Percentiles rank a stretch among this genome's conserved stretches.
Evolutionary conservation across 2,329 filamentous ascomycete species (phyloP).

Genomic region (Dothistroma septosporum): DNA sequence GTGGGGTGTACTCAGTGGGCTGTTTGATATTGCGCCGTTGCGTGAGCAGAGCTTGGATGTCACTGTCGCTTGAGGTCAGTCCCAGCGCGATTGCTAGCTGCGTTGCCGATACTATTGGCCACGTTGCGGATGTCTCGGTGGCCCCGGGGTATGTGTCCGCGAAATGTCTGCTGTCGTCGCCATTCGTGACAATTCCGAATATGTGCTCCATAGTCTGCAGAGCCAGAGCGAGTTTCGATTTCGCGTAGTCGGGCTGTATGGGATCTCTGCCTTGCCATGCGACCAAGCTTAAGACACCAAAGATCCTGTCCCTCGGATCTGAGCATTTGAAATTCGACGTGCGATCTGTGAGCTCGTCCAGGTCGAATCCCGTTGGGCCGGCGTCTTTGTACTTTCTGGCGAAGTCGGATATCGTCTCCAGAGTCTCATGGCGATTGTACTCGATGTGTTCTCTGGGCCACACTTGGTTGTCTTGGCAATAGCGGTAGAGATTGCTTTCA

Average conservation of each 20-base stretch:
- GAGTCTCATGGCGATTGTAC: background rate
- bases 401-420: background rate
- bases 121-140: background rate
- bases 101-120: background rate
- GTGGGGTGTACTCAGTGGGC: background rate
- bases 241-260: background rate
- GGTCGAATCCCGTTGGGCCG: background rate
- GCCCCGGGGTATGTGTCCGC: background rate
- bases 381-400: background rate
- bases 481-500: background rate
- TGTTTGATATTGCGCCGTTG: background rate
- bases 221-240: background rate
- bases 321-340: background rate
- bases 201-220: background rate
- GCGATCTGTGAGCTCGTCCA: background rate
- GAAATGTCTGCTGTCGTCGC: too few species aligned
- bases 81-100: background rate
- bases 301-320: background rate
- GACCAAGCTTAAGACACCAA: background rate
- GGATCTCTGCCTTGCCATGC: background rate
- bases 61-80: background rate
- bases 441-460: background rate
- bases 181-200: background rate
- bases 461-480: background rate
- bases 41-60: background rate